Evolutionary conservation across 2,329 filamentous ascomycete genomes (phyloP).

Genomic region (Phaeosphaeriaceae sp.): DNA sequence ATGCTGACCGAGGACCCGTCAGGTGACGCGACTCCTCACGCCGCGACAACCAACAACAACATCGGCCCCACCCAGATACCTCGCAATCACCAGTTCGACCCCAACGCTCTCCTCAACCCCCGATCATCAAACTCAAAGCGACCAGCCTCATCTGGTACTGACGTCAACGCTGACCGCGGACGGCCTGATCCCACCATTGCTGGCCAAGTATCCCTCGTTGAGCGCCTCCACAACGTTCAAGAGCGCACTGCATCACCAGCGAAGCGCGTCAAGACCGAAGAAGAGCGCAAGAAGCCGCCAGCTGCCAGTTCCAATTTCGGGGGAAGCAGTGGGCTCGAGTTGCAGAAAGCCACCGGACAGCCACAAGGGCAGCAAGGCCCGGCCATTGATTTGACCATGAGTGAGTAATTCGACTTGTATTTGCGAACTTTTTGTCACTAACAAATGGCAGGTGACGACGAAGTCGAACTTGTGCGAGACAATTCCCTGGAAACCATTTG

Average conservation of each 20-base stretch:
- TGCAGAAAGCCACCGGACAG: slow-evolving; percentile 44
- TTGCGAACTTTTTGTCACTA: slow-evolving; percentile 14
- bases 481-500: slow-evolving; percentile 76
- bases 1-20: slow-evolving; percentile 27
- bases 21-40: slow-evolving; percentile 23
- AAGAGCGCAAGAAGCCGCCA: slow-evolving; percentile 28
- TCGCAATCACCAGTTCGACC: slow-evolving; percentile 30
- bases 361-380: slow-evolving; percentile 13
- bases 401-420: slow-evolving; percentile 23
- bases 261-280: slow-evolving; percentile 42
- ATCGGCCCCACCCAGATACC: slow-evolving; percentile 6
- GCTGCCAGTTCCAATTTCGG: slow-evolving; percentile 14
- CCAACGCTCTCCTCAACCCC: slow-evolving; percentile 45
- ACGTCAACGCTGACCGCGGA: slow-evolving; percentile 29
- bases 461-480: slow-evolving; percentile 66
- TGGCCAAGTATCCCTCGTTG: slow-evolving; percentile 71
- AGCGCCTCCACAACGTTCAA: slow-evolving; percentile 78
- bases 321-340: slow-evolving; percentile 51
- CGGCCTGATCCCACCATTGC: slow-evolving; percentile 24
- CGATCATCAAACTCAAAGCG: slow-evolving; percentile 39
- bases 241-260: slow-evolving; percentile 66
- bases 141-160: slow-evolving; percentile 32
- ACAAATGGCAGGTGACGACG: slow-evolving; percentile 61
- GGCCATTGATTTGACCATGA: slow-evolving; percentile 46
- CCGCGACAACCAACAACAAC: slow-evolving; percentile 21